Percentiles rank a stretch among this genome's conserved stretches.
These are phyloP conservation scores for Pichia sp. DNA, from an alignment of 1,139 yeast genomes.

Conservation along the genomic window DNA sequence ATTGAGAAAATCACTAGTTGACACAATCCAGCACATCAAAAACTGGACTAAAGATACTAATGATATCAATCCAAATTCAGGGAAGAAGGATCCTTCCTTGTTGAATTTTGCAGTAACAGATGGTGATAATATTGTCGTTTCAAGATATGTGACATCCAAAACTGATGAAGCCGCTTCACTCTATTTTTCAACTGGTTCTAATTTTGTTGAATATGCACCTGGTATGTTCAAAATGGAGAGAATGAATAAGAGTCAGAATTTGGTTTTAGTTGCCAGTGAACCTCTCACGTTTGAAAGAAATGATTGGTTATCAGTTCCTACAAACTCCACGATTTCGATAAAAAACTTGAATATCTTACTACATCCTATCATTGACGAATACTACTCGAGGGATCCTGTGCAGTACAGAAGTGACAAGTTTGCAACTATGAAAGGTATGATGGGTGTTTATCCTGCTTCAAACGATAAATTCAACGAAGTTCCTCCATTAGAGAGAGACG, in stretches of 20 bases:
- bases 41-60: slow-evolving; percentile 45
- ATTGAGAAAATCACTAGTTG: slow-evolving; percentile 59
- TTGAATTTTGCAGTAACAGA: slow-evolving; percentile 93
- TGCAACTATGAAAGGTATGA: slow-evolving; percentile 86
- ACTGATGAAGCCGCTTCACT: slow-evolving; percentile 95
- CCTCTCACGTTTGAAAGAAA: slow-evolving; percentile 94
- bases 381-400: slow-evolving; percentile 64
- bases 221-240: slow-evolving; percentile 93
- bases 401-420: slow-evolving; percentile 66
- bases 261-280: slow-evolving; percentile 93
- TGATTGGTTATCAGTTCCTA: slow-evolving; percentile 96
- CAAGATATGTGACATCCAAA: slow-evolving; percentile 80
- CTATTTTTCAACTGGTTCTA: slow-evolving; percentile 90
- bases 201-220: slow-evolving; percentile 82
- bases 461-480: slow-evolving; percentile 43
- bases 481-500: slow-evolving; percentile 86
- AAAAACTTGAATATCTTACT: slow-evolving; percentile 77
- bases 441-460: slow-evolving; percentile 63
- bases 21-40: slow-evolving; percentile 66
- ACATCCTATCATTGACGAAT: slow-evolving; percentile 90
- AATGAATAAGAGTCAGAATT: slow-evolving; percentile 84
- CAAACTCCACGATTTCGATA: slow-evolving; percentile 81
- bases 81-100: slow-evolving; percentile 69
- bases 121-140: slow-evolving; percentile 80
- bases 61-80: slow-evolving; percentile 22